Evolutionary conservation across 148 eudicot species (phyloP).

Genomic region (Rhododendron ovatum): DNA sequence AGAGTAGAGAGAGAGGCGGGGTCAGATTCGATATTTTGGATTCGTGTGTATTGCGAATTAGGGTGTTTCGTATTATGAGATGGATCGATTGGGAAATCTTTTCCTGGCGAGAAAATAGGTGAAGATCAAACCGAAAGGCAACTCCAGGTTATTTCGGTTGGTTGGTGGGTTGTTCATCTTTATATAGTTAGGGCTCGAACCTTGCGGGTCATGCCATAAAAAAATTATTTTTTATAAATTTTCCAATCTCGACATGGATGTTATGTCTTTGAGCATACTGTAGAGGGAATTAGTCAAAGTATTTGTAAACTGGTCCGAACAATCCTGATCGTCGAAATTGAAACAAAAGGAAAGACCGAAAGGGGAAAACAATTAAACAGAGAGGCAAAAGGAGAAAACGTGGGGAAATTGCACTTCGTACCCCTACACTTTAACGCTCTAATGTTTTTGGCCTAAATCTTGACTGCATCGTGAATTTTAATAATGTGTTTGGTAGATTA

Average conservation of each 20-base stretch:
- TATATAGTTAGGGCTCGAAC: too few species aligned
- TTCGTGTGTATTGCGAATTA: not conserved
- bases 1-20: not conserved
- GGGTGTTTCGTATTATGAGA: not conserved
- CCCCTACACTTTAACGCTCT: not conserved
- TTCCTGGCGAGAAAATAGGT: not conserved
- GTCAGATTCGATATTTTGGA: not conserved
- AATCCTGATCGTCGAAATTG: too few species aligned
- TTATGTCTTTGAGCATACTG: too few species aligned
- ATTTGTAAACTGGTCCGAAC: too few species aligned
- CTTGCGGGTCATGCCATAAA: too few species aligned
- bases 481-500: not conserved
- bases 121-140: not conserved
- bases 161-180: too few species aligned
- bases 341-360: not conserved
- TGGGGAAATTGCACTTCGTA: not conserved
- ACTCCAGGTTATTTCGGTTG: too few species aligned
- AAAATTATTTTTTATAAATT: too few species aligned
- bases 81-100: not conserved
- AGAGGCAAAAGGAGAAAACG: not conserved
- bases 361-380: not conserved
- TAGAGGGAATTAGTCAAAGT: too few species aligned
- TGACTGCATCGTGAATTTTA: not conserved
- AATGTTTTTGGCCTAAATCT: not conserved
- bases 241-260: rapidly evolving